Conservation (phyloP, 306 rosid species). For the Hylodesmum podocarpum region DNA sequence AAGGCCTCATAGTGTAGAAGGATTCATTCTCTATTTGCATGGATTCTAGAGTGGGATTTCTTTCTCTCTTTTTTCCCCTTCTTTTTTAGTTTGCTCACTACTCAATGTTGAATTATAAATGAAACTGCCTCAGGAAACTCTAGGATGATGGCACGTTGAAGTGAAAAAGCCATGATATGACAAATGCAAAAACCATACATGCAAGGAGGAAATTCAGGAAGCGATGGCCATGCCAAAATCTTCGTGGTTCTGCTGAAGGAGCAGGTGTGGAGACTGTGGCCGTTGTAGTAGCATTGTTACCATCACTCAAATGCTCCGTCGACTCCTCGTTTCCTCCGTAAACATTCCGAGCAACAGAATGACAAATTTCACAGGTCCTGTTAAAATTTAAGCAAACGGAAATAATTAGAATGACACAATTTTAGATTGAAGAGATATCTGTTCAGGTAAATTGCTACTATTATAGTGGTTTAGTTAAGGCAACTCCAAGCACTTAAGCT, state of each 20-base stretch:
- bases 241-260: constrained; percentile 56
- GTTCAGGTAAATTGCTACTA: neutral
- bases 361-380: constrained; percentile 97
- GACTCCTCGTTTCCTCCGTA: constrained; percentile 58
- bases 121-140: constrained; percentile 10
- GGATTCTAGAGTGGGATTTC: neutral
- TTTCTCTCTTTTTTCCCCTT: neutral
- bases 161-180: constrained; percentile 95
- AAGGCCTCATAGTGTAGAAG: constrained; percentile 31
- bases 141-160: constrained; percentile 69
- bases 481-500: constrained; percentile 9
- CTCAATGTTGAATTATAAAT: constrained; percentile 10
- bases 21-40: constrained; percentile 11
- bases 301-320: constrained; percentile 53
- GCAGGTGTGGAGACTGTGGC: constrained; percentile 44
- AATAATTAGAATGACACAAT: neutral
- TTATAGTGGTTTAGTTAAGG: neutral
- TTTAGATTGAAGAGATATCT: neutral
- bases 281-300: constrained; percentile 41
- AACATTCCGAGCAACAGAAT: constrained; percentile 75
- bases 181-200: constrained; percentile 93
- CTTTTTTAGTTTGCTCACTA: constrained; percentile 13
- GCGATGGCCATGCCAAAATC: constrained; percentile 95
- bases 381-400: constrained; percentile 24
- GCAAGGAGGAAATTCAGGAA: constrained; percentile 91